Evolutionary conservation across 179 eudicot genomes (phyloP).

Genomic region (Corrigiola litoralis): DNA sequence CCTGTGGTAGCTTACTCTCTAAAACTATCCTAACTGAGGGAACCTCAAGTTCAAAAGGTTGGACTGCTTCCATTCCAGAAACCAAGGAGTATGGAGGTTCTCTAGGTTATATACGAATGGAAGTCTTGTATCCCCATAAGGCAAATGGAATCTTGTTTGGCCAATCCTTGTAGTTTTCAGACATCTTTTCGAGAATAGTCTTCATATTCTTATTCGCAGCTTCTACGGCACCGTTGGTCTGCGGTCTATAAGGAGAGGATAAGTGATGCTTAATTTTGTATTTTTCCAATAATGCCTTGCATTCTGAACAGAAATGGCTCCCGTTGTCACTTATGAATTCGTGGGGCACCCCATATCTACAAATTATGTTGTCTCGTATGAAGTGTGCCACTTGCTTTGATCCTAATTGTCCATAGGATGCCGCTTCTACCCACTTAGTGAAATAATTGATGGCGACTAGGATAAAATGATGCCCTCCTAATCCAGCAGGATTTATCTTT

Average conservation of each 20-base stretch:
- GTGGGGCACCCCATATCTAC: no score
- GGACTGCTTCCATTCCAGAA: slow-evolving; percentile 1
- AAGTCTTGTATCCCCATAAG: no score
- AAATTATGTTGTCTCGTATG: no score
- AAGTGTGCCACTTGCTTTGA: no score
- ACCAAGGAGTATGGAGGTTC: slow-evolving; percentile 3
- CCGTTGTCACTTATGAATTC: background rate
- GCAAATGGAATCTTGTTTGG: no score
- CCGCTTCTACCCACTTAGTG: slow-evolving; percentile 6
- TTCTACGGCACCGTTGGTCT: no score
- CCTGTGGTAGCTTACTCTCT: background rate
- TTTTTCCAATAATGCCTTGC: background rate
- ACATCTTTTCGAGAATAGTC: no score
- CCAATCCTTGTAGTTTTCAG: no score
- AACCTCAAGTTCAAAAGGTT: background rate
- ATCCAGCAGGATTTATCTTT: background rate
- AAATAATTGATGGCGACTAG: slow-evolving; percentile 2
- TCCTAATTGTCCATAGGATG: no score
- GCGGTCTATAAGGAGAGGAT: no score
- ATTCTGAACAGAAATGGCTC: background rate
- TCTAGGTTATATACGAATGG: no score
- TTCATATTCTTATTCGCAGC: no score
- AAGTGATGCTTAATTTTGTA: background rate
- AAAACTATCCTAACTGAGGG: background rate
- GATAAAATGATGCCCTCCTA: background rate